Conservation (phyloP, 225 moss, liverwort and hornwort genomes). For the Pseudoscleropodium purum region DNA sequence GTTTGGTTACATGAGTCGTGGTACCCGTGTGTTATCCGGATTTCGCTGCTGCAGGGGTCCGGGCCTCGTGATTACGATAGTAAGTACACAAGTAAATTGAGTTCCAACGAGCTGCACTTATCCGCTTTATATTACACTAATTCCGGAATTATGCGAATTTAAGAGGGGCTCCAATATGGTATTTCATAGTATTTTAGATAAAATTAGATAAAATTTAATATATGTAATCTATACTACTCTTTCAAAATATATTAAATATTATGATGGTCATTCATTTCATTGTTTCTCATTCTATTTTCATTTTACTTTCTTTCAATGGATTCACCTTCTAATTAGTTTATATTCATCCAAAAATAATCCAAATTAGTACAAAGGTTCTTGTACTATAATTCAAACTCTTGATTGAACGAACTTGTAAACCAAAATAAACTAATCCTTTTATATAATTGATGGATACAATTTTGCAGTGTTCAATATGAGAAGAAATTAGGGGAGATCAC, state of each 20-base stretch:
- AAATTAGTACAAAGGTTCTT: not conserved
- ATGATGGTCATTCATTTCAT: not conserved
- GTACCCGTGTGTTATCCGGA: not conserved
- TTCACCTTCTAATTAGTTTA: not conserved
- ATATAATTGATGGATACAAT: not conserved
- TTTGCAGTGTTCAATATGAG: not conserved
- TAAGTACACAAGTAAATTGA: not conserved
- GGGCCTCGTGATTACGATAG: not conserved
- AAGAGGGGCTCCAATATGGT: no score
- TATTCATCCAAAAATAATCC: not conserved
- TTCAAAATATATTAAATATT: not conserved
- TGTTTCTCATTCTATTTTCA: not conserved
- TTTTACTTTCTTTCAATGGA: not conserved
- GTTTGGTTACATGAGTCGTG: no score
- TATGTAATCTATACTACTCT: not conserved
- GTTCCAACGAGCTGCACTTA: not conserved
- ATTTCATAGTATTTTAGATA: not conserved
- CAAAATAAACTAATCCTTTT: not conserved
- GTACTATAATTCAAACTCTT: not conserved
- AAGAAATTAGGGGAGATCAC: no score
- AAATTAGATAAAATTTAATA: not conserved
- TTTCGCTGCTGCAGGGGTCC: not conserved
- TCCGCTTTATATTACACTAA: not conserved
- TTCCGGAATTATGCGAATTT: no score
- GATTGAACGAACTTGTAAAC: not conserved